A percentile compares a stretch with the other conserved stretches of the same genome.
Evolutionary conservation across 192 early-diverging fungal genomes (phyloP).

Genomic region (Coemansia sp.): DNA sequence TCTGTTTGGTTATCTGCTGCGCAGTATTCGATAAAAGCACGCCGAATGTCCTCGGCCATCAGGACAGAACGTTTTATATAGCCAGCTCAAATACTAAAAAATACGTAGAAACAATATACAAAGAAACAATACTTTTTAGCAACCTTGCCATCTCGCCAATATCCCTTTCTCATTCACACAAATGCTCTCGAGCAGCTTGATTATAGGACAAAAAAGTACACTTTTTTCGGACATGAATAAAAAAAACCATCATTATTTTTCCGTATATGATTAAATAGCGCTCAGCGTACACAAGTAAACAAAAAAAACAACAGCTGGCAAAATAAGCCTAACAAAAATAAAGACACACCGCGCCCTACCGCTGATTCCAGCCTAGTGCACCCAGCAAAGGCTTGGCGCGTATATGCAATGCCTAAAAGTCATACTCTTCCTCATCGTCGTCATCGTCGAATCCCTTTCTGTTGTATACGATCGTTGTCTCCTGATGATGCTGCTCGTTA

Average conservation of each 20-base stretch:
- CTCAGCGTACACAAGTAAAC: too few species aligned
- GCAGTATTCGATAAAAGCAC: slow-evolving; percentile 33
- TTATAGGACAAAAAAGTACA: neutral
- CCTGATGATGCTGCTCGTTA: slow-evolving; percentile 52
- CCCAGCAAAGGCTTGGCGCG: neutral
- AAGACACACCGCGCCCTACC: too few species aligned
- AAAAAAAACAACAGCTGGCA: too few species aligned
- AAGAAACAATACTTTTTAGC: neutral
- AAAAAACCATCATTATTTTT: too few species aligned
- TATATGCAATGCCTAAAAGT: slow-evolving; percentile 5
- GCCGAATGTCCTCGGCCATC: slow-evolving; percentile 22
- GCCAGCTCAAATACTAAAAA: too few species aligned
- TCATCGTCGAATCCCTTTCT: slow-evolving; percentile 13
- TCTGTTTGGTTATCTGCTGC: slow-evolving; percentile 3
- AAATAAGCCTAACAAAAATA: neutral
- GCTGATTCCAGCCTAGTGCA: neutral
- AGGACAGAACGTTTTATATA: too few species aligned
- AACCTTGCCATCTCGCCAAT: too few species aligned
- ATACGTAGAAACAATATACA: neutral
- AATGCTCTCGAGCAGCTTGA: neutral
- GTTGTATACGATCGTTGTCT: slow-evolving; percentile 30
- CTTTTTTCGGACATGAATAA: too few species aligned
- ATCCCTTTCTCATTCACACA: too few species aligned
- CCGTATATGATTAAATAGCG: too few species aligned
- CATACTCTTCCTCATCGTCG: slow-evolving; percentile 32